Evolutionary conservation across 2,329 filamentous ascomycete species (phyloP), one percentile per base, ranked within the genome.

Genomic region (Colletotrichum spinosum): DNA sequence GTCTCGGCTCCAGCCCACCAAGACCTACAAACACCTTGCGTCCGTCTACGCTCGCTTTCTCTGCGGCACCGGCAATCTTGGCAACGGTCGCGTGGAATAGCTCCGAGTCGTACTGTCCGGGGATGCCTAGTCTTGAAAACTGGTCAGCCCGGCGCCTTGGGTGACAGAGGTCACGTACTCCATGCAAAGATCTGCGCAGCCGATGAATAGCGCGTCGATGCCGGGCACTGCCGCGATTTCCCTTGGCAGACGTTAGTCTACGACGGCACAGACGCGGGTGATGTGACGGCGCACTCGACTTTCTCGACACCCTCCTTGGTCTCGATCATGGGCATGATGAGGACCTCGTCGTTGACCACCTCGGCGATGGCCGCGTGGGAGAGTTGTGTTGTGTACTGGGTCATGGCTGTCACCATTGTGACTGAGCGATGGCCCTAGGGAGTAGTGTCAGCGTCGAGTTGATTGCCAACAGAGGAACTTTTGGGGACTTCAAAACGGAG

Each of bases 251-350:
- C 5, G 11, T 46, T 33, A 57, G 12, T 37, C 7, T 8, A 4
- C 7, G 25, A 6, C 4, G 2, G 10, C 10, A 13, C 8, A 0
- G 8, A 3, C 8, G 9, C 4, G 11, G 8, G 8, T 2, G 3
- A 25, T 8, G 8, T 6, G 49, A 45, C n/a, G 8, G 41, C 60
- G 7, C 13, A 62, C 54, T 58, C 55, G 10, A 64, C 60, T 15
- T 60, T 50, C 7, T 64, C 60, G 0, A 60, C 55, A 0, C 60
- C 55, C 11, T 64, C 60, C 8, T 49, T 60, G 8, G 55, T 64
- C 25, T 64, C 60, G 1, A 60, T 64, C 60, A 59, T 60, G n/a
- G 55, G 49, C 55, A 64, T 64, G 25, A 64, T 60, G 6, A 64
- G 41, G 2, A 64, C 42, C 35, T 60, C 55, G 42, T 64, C 42